Conservation (phyloP, 2,329 filamentous ascomycete genomes). For the Pseudopithomyces chartarum region DNA sequence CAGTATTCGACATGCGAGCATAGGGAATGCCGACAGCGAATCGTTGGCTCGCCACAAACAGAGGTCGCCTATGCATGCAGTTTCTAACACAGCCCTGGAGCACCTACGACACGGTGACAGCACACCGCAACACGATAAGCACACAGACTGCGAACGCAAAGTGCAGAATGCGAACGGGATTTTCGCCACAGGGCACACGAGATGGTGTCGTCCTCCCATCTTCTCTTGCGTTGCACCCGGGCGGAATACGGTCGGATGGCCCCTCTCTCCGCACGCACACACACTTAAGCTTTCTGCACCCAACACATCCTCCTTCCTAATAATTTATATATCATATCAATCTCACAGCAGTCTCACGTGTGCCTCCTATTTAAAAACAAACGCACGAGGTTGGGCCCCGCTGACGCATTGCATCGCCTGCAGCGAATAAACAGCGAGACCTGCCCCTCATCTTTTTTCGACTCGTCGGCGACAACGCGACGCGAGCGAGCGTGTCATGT, state of each 20-base stretch:
- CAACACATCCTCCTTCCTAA: neutral
- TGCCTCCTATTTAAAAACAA: neutral
- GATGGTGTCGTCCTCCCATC: neutral
- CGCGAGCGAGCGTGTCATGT: slow-evolving; percentile 13
- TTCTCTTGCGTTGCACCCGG: neutral
- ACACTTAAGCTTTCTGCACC: neutral
- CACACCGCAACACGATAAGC: neutral
- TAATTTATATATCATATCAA: neutral
- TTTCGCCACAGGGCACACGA: slow-evolving; percentile 9
- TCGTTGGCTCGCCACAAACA: slow-evolving; percentile 1
- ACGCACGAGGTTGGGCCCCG: neutral
- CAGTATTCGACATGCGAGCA: neutral
- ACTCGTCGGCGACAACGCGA: neutral
- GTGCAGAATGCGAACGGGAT: slow-evolving; percentile 12
- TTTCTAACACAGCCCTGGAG: neutral
- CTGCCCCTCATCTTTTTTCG: neutral
- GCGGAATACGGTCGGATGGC: neutral
- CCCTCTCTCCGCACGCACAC: neutral
- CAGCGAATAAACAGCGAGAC: neutral
- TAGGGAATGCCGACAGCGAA: slow-evolving; percentile 12
- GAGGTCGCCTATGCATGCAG: slow-evolving; percentile 7
- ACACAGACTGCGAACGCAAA: neutral
- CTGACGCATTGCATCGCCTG: neutral
- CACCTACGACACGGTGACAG: neutral
- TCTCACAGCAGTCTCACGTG: neutral